Conservation (phyloP, 306 rosid genomes). For the Quercus wislizeni region DNA sequence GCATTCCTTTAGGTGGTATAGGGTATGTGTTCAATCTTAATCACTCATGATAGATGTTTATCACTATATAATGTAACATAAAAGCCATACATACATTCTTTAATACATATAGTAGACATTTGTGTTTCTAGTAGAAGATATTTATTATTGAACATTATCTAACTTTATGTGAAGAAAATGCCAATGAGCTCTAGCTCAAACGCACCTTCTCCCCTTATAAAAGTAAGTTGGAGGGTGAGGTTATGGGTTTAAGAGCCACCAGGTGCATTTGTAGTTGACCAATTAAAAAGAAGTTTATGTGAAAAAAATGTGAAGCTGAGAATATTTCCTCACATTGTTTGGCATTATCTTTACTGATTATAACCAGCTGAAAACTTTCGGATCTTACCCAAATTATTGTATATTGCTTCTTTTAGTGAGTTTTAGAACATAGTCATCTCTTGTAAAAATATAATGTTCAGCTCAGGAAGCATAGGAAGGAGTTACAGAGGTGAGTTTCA, state of each 20-base stretch:
- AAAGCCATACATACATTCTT: not conserved
- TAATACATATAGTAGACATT: too few relatives aligned
- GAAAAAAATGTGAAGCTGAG: not conserved
- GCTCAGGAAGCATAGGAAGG: constrained; percentile 94
- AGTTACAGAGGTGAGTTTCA: constrained; percentile 84
- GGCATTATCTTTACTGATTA: not conserved
- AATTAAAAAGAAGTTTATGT: not conserved
- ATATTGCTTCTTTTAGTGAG: not conserved
- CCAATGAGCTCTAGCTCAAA: too few relatives aligned
- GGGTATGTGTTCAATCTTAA: constrained; percentile 54
- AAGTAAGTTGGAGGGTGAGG: too few relatives aligned
- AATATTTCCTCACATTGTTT: not conserved
- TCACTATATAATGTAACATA: not conserved
- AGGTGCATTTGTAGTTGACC: too few relatives aligned
- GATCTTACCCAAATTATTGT: not conserved
- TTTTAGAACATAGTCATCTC: not conserved
- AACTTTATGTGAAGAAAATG: too few relatives aligned
- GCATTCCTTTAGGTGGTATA: constrained; percentile 86
- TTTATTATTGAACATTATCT: too few relatives aligned
- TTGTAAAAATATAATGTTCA: constrained; percentile 27
- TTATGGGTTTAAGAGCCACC: too few relatives aligned
- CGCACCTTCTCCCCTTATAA: too few relatives aligned
- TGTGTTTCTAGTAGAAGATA: too few relatives aligned
- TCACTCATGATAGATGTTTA: constrained; percentile 2
- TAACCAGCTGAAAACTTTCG: not conserved